Base-by-base conservation (phyloP, 2,329 filamentous ascomycete species). In the Aspergillus sp. region DNA sequence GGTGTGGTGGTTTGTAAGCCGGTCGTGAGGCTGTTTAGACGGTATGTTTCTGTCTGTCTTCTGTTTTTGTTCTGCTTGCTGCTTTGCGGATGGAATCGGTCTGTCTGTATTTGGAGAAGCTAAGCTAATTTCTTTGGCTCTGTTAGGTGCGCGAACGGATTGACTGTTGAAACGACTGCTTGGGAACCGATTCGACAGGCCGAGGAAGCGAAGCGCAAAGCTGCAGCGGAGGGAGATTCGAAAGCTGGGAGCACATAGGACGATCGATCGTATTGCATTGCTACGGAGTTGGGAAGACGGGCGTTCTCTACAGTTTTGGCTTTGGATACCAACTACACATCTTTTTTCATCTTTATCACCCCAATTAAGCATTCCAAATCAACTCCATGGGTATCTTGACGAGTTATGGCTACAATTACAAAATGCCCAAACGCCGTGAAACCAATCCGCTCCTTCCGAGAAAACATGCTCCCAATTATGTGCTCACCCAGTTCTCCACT, bases 111-210 rank as follows among this genome's bases (percentile, higher is more conserved):
- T 29, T 29, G 16, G 24, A 5, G 24, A 14, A 20, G 58, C 62
- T 47, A 52, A 63, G 58, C 62, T 59, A 53, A 14, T 46, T 57
- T 18, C 55, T 51, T 12, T 4, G 32, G 7, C 63, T 31, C 26
- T 55, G 36, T 18, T 52, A 78, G 76, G 59, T 79, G 85, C 70
- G 80, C 79, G 26, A 77, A 80, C 65, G 84, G 84, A 20, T 70
- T 87, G 65, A 84, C 80, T 51, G 83, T 87, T 14, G 86, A 88
- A 71, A 88, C 85, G 36, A 88, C 86, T 39, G 78, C 80, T 52
- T 86, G 84, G 84, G 85, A 87, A 68, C 78, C 71, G 36, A 61
- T 72, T 18, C 57, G 68, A 32, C 52, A 67, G 52, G 66, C 67
- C 24, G 71, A 77, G 66, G 73, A 70, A 16, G 70, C 71, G 67